A percentile compares a stretch with the other conserved stretches of the same genome.
Conservation (phyloP, 805 yeast species). For the Wickerhamomyces xylosicus region DNA sequence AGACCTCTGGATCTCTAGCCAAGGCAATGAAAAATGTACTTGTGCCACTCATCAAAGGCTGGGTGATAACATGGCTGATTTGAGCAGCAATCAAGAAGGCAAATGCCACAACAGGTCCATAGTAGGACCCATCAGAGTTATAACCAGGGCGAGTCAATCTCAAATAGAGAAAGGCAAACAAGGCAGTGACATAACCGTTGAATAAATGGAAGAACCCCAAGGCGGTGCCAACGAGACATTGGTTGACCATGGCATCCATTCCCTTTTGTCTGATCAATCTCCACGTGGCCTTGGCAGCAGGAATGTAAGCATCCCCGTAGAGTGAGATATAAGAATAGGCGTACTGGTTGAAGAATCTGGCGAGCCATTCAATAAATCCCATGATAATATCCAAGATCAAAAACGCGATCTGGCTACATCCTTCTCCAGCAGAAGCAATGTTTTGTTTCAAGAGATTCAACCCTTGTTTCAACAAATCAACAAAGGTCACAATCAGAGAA, state of each 20-base stretch:
- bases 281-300: constrained; percentile 77
- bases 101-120: constrained; percentile 69
- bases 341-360: constrained; percentile 80
- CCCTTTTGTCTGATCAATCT: constrained; percentile 70
- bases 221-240: constrained; percentile 71
- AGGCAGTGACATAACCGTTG: constrained; percentile 55
- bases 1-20: constrained; percentile 78
- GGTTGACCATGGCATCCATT: constrained; percentile 75
- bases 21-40: constrained; percentile 78
- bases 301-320: constrained; percentile 70
- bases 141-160: constrained; percentile 58
- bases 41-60: constrained; percentile 71
- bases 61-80: constrained; percentile 60
- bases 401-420: constrained; percentile 41
- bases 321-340: constrained; percentile 83
- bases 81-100: constrained; percentile 66
- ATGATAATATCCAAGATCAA: constrained; percentile 49
- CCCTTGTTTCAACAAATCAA: constrained; percentile 54
- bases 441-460: constrained; percentile 41
- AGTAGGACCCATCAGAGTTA: constrained; percentile 46
- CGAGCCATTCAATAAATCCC: constrained; percentile 66
- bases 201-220: constrained; percentile 67
- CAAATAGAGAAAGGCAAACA: constrained; percentile 57
- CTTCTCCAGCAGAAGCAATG: constrained; percentile 40
- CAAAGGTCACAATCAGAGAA: constrained; percentile 57